Base-by-base conservation (phyloP, 75 land plant genomes). In the Gnetum montanum region DNA sequence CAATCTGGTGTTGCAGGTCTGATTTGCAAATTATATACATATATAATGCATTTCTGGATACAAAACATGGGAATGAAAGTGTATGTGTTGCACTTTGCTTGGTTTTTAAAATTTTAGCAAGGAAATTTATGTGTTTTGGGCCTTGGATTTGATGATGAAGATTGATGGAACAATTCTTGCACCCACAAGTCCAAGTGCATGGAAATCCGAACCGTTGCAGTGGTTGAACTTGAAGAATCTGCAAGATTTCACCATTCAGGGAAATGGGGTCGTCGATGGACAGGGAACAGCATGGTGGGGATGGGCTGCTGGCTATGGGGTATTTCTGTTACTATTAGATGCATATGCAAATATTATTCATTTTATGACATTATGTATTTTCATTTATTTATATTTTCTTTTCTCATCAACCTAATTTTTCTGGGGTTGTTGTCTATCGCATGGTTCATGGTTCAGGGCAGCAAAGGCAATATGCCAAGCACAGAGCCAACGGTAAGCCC, bases 101-200 rank as follows among this genome's bases (percentile, higher is more conserved):
- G n/a, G n/a, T 15, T 15, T 15, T 8, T 1, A 15, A 0, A 41
- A 12, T 12, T 38, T 38, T 38, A 1, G 11, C 15, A 3, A 41
- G 4, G 18, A 41, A 15, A 15, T 1, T 3, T 15, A 15, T 41
- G 43, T 18, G 18, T 41, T 15, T 41, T 41, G 4, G 18, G 43
- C n/a, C 0, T 1, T 4, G 16, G 0, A 10, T 30, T 7, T 46
- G 48, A 7, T 46, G 23, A n/a, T 13, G 26, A 54, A 73, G 76
- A 30, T 73, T 30, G 76, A 73, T 49, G 76, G 76, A 30, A 63
- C 66, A 58, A 73, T 73, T 13, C 38, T 70, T 11, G 67, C 76
- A 18, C 76, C 76, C 24, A 43, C 28, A 6, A 63, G 33, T 24
- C 31, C 41, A n/a, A 24, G 49, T 35, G 33, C 18, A 22, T 62